Evolutionary conservation across 768 basidiomycete genomes (phyloP).

Genomic region (Polyporus arcularius): DNA sequence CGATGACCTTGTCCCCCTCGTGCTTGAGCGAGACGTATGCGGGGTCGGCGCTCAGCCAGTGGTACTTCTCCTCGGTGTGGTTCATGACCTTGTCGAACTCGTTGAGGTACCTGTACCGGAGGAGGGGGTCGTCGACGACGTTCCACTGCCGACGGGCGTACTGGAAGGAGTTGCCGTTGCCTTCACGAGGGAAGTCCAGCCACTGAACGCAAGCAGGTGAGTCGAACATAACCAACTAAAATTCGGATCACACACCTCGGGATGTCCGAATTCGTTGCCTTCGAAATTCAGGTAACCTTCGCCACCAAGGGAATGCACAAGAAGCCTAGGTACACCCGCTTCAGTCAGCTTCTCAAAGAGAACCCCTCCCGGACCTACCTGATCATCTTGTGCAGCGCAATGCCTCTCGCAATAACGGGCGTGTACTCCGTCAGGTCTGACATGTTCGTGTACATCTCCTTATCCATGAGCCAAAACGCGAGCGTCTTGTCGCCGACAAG

Average conservation of each 20-base stretch:
- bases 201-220: conserved; percentile 51
- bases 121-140: conserved; percentile 77
- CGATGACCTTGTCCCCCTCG: conserved; percentile 90
- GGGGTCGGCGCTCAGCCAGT: conserved; percentile 83
- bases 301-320: conserved; percentile 92
- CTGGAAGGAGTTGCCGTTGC: conserved; percentile 95
- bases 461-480: conserved; percentile 99
- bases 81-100: conserved; percentile 96
- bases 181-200: conserved; percentile 98
- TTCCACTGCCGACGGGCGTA: conserved; percentile 98
- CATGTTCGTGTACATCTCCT: conserved; percentile 99
- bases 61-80: conserved; percentile 70
- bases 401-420: conserved; percentile 80
- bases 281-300: conserved; percentile 99
- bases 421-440: conserved; percentile 84
- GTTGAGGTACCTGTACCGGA: conserved; percentile 95
- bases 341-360: not conserved
- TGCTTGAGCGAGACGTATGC: conserved; percentile 95
- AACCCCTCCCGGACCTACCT: conserved; percentile 49
- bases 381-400: conserved; percentile 97
- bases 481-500: conserved; percentile 98
- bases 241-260: conserved; percentile 61
- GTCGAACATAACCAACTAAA: not conserved
- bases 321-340: conserved; percentile 49
- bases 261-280: conserved; percentile 98